Evolutionary conservation across 345 rosid genomes (phyloP).

Genomic region (Anastatica hierochuntica): DNA sequence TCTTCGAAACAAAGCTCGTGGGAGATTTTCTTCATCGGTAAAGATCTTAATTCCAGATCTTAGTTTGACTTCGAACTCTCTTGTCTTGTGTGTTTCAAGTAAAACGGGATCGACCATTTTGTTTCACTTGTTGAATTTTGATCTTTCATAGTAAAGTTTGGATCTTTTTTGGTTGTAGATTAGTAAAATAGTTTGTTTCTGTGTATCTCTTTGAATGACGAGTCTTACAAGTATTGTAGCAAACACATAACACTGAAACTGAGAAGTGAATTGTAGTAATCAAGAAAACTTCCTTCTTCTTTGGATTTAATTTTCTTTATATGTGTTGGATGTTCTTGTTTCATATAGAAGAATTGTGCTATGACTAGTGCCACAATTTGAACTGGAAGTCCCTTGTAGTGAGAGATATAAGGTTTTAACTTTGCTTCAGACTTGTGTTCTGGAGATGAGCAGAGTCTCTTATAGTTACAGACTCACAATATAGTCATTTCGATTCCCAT

Average conservation of each 20-base stretch:
- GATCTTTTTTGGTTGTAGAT: background rate
- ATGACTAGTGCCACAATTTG: no score
- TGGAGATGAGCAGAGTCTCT: no score
- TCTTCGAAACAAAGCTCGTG: background rate
- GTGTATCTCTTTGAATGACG: conserved; percentile 1
- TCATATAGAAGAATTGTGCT: no score
- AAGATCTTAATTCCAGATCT: conserved; percentile 8
- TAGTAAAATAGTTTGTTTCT: background rate
- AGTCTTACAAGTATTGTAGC: background rate
- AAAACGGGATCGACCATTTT: background rate
- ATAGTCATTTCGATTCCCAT: background rate
- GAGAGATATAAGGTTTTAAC: background rate
- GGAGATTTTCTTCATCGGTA: conserved; percentile 4
- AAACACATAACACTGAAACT: background rate
- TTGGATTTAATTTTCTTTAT: no score
- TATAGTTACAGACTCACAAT: background rate
- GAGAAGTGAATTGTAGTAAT: no score
- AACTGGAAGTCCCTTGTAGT: background rate
- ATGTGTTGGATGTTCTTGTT: background rate
- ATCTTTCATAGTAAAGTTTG: conserved; percentile 11
- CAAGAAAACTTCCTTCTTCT: no score
- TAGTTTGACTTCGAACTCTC: background rate
- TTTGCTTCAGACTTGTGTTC: no score
- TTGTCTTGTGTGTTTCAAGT: conserved; percentile 18
- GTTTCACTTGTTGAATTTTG: conserved; percentile 17